phyloP scores from a whole-genome alignment of 345 rosid genomes.

The Rhizophora mangle region DNA sequence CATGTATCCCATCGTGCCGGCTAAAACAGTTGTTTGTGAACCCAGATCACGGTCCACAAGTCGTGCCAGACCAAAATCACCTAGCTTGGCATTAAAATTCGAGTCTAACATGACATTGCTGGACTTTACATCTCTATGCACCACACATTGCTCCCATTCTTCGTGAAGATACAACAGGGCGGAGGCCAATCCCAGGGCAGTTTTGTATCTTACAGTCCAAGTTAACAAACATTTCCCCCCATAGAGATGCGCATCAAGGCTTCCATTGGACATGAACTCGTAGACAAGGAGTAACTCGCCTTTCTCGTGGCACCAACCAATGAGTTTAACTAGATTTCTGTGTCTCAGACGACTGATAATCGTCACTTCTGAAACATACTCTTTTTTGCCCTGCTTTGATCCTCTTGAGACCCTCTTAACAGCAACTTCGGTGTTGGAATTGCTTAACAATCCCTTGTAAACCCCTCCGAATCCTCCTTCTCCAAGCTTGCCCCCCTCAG shows the following conservation, averaged over 20 bases:
- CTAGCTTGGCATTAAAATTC: conserved; percentile 26
- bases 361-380: conserved; percentile 27
- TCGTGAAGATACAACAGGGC: conserved; percentile 25
- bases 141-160: conserved; percentile 30
- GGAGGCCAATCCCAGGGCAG: conserved; percentile 23
- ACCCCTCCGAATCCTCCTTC: conserved; percentile 35
- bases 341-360: conserved; percentile 26
- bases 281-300: conserved; percentile 25
- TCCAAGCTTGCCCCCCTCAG: conserved; percentile 19
- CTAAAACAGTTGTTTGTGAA: conserved; percentile 25
- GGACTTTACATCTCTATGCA: conserved; percentile 26
- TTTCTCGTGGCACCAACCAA: conserved; percentile 31
- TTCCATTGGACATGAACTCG: conserved; percentile 23
- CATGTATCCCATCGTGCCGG: conserved; percentile 27
- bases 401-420: conserved; percentile 24
- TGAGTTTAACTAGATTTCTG: conserved; percentile 26
- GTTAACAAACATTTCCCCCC: conserved; percentile 9
- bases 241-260: conserved; percentile 26
- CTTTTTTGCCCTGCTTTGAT: conserved; percentile 25
- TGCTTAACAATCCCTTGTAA: conserved; percentile 19
- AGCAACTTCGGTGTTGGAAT: conserved; percentile 15
- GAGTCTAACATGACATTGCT: conserved; percentile 28
- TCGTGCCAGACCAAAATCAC: conserved; percentile 30
- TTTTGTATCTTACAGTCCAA: conserved; percentile 24
- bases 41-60: conserved; percentile 27